Percentiles rank a stretch among this genome's conserved stretches.
These are phyloP conservation scores for Porphyrellus cyaneotinctus DNA, from an alignment of 768 basidiomycete species.

Conservation along the genomic window DNA sequence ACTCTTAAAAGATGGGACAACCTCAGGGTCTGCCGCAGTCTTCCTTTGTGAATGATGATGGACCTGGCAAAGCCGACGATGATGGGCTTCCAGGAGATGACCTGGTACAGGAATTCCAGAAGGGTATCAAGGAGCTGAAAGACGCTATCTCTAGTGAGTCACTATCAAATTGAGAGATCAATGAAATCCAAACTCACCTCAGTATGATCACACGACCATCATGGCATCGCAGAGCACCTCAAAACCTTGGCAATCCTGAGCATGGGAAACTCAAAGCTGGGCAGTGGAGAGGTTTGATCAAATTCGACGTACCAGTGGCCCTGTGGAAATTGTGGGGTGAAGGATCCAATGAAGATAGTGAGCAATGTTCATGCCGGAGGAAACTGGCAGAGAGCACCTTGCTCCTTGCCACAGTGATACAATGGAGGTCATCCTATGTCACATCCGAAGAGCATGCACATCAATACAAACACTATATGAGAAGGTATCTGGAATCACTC, in stretches of 20 bases:
- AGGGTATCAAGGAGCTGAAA: too few species aligned
- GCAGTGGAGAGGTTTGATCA: background rate
- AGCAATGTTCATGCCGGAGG: background rate
- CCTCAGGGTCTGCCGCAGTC: background rate
- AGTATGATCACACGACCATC: background rate
- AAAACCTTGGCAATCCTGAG: background rate
- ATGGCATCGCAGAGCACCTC: background rate
- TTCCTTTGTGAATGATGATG: background rate
- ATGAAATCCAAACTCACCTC: background rate
- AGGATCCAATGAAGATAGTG: background rate
- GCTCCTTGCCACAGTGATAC: background rate
- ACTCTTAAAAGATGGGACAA: background rate
- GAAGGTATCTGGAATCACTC: conserved; percentile 22
- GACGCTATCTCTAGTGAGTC: background rate
- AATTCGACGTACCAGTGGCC: background rate
- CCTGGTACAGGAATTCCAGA: background rate
- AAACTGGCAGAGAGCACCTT: background rate
- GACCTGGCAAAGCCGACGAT: background rate
- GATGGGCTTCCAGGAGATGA: background rate
- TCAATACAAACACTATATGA: conserved; percentile 25
- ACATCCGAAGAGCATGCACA: conserved; percentile 13
- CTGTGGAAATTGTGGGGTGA: background rate
- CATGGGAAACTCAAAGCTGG: background rate
- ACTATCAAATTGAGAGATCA: background rate
- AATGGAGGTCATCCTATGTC: conserved; percentile 16